phyloP scores from a whole-genome alignment of 768 basidiomycete genomes.

The Lactifluus pinguis region DNA sequence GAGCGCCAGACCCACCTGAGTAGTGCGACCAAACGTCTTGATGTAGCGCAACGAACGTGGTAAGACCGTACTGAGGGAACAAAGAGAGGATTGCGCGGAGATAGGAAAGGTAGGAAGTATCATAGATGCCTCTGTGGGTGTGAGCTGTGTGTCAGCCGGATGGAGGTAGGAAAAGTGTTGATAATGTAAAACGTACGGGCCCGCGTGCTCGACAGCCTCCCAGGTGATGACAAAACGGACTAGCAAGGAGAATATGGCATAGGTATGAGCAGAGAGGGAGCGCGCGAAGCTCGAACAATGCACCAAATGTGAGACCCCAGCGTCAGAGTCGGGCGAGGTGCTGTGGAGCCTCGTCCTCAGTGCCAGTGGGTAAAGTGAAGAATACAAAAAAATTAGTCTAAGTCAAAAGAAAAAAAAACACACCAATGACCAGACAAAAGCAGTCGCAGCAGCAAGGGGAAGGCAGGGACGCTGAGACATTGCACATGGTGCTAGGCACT shows the following conservation, averaged over 20 bases:
- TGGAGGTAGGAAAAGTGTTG: neutral
- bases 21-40: conserved; percentile 97
- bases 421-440: no score
- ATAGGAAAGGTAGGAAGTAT: conserved; percentile 75
- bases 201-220: conserved; percentile 94
- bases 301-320: conserved; percentile 86
- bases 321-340: conserved; percentile 71
- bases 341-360: conserved; percentile 63
- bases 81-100: conserved; percentile 58
- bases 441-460: no score
- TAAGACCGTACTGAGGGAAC: conserved; percentile 62
- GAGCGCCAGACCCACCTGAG: conserved; percentile 90
- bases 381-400: no score
- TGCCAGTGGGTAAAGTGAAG: no score
- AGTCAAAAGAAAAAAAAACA: no score
- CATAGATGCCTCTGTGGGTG: conserved; percentile 63
- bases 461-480: no score
- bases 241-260: conserved; percentile 22
- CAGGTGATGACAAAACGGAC: conserved; percentile 92
- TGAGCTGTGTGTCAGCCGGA: neutral
- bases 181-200: conserved; percentile 53
- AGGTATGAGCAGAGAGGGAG: neutral
- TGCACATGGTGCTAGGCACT: no score
- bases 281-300: conserved; percentile 23
- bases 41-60: conserved; percentile 73